Evolutionary conservation across 2,329 filamentous ascomycete species (phyloP), one percentile per base, ranked within the genome.

Genomic region (Ceratocystis eucalypticola): DNA sequence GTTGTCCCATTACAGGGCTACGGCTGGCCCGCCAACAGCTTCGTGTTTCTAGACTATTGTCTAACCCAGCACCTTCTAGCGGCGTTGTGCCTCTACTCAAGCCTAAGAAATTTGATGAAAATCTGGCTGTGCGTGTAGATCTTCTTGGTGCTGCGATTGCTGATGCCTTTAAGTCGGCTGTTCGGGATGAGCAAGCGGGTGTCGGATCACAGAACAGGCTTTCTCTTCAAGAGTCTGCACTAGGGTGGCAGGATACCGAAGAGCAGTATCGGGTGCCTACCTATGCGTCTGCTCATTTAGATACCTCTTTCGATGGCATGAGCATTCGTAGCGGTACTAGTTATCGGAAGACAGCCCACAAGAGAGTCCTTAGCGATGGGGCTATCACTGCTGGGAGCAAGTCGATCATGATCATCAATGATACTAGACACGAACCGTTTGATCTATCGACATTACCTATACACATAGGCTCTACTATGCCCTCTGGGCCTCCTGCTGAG

Each of bases 331-430:
- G 22, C 44, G 20, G 25, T n/a, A n/a, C n/a, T 22, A 37, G 57
- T 33, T 62, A 37, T 28, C 55, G 69, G 25, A 17, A 28, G 4
- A 22, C 73, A 17, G 30, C 55, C 6, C 67, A 70, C 2, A 62
- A 61, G 65, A 75, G 80, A 57, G 80, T 80, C 1, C 70, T 74
- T 12, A 84, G 82, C 69, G 82, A 84, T 68, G 78, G 78, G 70
- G 82, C 75, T 5, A 83, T 93, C 57, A 94, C 91, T 0, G 80
- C 81, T 10, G 89, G 90, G n/a, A 96, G 90, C 78, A 88, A 92
- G 72, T 96, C 91, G 0, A 95, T 96, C 70, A 82, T 96, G 66
- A 95, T 96, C 72, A 85, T 96, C 45, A 89, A 95, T 67, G 84
- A 84, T 41, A 87, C 86, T 25, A 62, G 37, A 17, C 46, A 37